These are phyloP conservation scores for Pyrenophora graminea DNA, from an alignment of 2,329 filamentous ascomycete species.

Conservation along the genomic window DNA sequence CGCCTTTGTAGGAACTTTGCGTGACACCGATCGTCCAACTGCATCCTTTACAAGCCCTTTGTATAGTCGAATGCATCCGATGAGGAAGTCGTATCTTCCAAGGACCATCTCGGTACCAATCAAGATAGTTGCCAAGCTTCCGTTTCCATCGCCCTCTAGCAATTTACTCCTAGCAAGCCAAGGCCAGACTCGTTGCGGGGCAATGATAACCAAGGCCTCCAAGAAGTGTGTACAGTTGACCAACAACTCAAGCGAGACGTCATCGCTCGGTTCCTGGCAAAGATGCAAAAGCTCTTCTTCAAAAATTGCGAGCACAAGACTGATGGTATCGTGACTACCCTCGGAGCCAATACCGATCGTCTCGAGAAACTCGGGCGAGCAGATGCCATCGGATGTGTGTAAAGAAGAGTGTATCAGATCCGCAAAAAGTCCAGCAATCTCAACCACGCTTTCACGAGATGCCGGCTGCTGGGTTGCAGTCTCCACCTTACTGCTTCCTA, in stretches of 20 bases:
- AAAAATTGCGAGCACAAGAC: conserved; percentile 81
- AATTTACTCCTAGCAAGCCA: conserved; percentile 81
- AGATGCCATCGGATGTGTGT: conserved; percentile 32
- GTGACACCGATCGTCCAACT: conserved; percentile 68
- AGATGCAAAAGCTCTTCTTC: conserved; percentile 65
- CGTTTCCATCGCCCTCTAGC: conserved; percentile 74
- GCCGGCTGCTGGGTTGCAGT: conserved; percentile 54
- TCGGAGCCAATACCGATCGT: conserved; percentile 48
- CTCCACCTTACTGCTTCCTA: conserved; percentile 57
- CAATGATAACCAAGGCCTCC: conserved; percentile 69
- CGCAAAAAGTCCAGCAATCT: conserved; percentile 74
- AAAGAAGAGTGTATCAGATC: conserved; percentile 62
- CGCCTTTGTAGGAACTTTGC: conserved; percentile 62
- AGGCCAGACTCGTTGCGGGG: conserved; percentile 87
- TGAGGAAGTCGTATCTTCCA: conserved; percentile 76
- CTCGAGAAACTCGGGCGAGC: conserved; percentile 36
- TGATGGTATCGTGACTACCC: conserved; percentile 72
- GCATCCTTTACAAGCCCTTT: conserved; percentile 76
- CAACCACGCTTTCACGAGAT: conserved; percentile 66
- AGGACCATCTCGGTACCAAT: conserved; percentile 80
- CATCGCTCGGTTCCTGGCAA: conserved; percentile 59
- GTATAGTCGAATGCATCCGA: conserved; percentile 74
- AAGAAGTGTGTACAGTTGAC: conserved; percentile 82
- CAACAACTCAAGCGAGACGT: conserved; percentile 68
- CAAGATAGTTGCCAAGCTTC: conserved; percentile 76